phyloP scores from a whole-genome alignment of 257 asterid genomes.

The Nicotiana tomentosiformis region DNA sequence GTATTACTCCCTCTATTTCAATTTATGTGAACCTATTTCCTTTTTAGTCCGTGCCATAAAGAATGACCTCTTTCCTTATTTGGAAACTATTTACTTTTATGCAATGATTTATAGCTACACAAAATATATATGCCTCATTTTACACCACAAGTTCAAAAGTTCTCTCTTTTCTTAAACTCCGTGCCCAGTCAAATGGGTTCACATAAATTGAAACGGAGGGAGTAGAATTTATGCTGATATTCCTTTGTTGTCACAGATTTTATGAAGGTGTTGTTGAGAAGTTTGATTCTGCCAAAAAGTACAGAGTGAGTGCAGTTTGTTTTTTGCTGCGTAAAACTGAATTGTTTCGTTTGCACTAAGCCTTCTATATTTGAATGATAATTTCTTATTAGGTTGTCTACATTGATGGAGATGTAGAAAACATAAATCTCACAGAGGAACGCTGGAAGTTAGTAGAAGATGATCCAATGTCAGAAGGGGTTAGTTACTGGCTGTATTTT shows the following conservation, averaged over 20 bases:
- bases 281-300: slow-evolving; percentile 70
- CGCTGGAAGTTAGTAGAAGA: slow-evolving; percentile 50
- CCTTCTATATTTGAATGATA: slow-evolving; percentile 2
- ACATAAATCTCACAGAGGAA: slow-evolving; percentile 53
- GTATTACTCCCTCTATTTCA: not conserved
- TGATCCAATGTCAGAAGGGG: slow-evolving; percentile 41
- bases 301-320: slow-evolving; percentile 50
- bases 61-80: too few relatives aligned
- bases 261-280: slow-evolving; percentile 65
- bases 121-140: too few relatives aligned
- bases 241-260: slow-evolving; percentile 44
- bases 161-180: too few relatives aligned
- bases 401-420: slow-evolving; percentile 78
- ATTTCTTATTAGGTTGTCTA: slow-evolving; percentile 49
- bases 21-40: too few relatives aligned
- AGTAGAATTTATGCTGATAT: slow-evolving; percentile 8
- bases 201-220: too few relatives aligned
- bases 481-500: slow-evolving; percentile 22
- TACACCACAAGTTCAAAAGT: too few relatives aligned
- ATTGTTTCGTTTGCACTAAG: not conserved
- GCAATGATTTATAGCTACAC: too few relatives aligned
- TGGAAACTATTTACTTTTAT: too few relatives aligned
- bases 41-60: too few relatives aligned
- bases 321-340: slow-evolving; percentile 14
- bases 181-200: too few relatives aligned